These are phyloP conservation scores for Citrus cavaleriei DNA, from an alignment of 345 rosid species.

Conservation along the genomic window DNA sequence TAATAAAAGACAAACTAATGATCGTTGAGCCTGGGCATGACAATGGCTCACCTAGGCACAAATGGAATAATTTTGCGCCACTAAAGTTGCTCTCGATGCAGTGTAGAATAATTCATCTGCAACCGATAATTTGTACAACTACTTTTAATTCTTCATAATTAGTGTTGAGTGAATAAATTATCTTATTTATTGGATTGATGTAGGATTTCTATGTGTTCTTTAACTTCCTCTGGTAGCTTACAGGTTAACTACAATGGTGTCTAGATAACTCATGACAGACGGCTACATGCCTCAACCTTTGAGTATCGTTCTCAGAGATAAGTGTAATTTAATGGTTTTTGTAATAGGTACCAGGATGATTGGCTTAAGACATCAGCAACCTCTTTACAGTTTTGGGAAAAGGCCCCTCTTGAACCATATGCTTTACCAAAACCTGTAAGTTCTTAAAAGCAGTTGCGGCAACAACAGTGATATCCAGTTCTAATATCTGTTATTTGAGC, in stretches of 20 bases:
- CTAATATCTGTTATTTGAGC: background rate
- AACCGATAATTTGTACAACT: background rate
- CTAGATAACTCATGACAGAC: background rate
- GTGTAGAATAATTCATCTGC: background rate
- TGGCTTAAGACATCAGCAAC: slow-evolving; percentile 90
- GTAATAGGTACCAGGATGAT: slow-evolving; percentile 91
- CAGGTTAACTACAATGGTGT: background rate
- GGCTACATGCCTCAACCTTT: background rate
- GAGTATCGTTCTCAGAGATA: background rate
- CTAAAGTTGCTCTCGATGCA: background rate
- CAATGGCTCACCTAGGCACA: background rate
- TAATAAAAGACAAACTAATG: background rate
- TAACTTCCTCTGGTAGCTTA: background rate
- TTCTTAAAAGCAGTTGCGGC: slow-evolving; percentile 4
- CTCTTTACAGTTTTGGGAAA: slow-evolving; percentile 91
- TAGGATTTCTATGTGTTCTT: background rate
- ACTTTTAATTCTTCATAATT: background rate
- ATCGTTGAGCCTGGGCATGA: background rate
- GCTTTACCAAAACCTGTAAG: slow-evolving; percentile 83
- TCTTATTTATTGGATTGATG: background rate
- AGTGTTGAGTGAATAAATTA: background rate
- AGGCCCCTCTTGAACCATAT: slow-evolving; percentile 97
- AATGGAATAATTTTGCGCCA: background rate
- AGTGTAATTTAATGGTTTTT: slow-evolving; percentile 13
- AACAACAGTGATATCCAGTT: background rate